Percentiles rank a stretch among this genome's conserved stretches.
Conservation (phyloP, 2,329 filamentous ascomycete genomes). For the Fusarium nurragi region DNA sequence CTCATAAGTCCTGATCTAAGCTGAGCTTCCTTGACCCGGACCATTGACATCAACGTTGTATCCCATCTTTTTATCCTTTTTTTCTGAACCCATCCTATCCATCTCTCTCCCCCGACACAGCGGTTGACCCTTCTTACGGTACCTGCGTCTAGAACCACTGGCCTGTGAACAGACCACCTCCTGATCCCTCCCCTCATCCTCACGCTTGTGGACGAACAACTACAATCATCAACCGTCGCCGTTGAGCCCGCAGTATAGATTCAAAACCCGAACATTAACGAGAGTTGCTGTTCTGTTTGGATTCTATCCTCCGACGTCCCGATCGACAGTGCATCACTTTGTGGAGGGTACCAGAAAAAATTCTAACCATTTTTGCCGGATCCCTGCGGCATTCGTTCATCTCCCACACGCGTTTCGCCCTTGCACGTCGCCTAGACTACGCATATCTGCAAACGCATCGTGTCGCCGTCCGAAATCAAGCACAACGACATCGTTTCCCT, state of each 20-base stretch:
- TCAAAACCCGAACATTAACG: conserved; percentile 10
- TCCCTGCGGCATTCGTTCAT: conserved; percentile 19
- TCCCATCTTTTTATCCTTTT: conserved; percentile 4
- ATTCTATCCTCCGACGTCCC: conserved; percentile 7
- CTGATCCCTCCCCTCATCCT: conserved; percentile 39
- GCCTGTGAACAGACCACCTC: conserved; percentile 45
- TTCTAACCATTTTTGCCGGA: conserved; percentile 24
- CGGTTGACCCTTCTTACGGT: conserved; percentile 41
- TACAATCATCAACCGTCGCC: conserved; percentile 30
- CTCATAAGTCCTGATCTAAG: conserved; percentile 18
- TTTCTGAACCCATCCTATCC: conserved; percentile 12
- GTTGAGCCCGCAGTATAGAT: conserved; percentile 24
- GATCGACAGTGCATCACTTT: conserved; percentile 30
- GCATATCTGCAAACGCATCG: conserved; percentile 14
- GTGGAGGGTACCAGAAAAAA: conserved; percentile 29
- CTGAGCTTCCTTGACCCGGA: conserved; percentile 29
- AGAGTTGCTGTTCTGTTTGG: conserved; percentile 18
- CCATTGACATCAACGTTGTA: conserved; percentile 26
- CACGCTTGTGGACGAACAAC: conserved; percentile 34
- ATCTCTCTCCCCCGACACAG: conserved; percentile 27
- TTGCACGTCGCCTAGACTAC: conserved; percentile 8
- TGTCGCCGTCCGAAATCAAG: conserved; percentile 9
- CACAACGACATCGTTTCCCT: conserved; percentile 27
- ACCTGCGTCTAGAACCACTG: conserved; percentile 44
- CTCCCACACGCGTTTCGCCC: conserved; percentile 19